Conservation (phyloP, 352 stramenopile species). For the Peronospora farinosa region DNA sequence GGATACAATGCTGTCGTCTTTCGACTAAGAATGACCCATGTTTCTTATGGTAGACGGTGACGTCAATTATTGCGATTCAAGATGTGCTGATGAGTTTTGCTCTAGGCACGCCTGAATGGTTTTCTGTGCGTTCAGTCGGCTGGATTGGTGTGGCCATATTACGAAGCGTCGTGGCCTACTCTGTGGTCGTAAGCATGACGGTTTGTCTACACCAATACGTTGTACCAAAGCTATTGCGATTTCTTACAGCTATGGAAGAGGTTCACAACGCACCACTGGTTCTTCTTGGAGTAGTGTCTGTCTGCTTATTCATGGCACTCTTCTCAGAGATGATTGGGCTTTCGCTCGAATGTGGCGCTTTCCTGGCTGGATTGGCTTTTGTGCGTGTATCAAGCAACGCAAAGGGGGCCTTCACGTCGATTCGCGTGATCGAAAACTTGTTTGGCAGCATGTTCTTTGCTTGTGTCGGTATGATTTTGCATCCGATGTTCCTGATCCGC, state of each 20-base stretch:
- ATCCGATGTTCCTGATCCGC: constrained; percentile 71
- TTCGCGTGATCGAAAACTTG: constrained; percentile 83
- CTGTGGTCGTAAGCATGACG: constrained; percentile 59
- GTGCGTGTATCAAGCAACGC: constrained; percentile 59
- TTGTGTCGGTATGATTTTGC: constrained; percentile 83
- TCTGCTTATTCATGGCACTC: constrained; percentile 80
- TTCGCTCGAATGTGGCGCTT: constrained; percentile 78
- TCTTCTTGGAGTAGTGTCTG: constrained; percentile 75
- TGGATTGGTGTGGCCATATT: constrained; percentile 69
- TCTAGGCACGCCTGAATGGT: constrained; percentile 79
- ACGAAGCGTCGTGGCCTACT: constrained; percentile 65
- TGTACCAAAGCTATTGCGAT: constrained; percentile 59
- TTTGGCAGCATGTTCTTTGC: constrained; percentile 88
- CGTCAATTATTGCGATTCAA: constrained; percentile 80
- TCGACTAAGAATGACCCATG: neutral
- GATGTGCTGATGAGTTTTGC: constrained; percentile 85
- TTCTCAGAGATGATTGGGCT: constrained; percentile 79
- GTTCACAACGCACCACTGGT: constrained; percentile 74
- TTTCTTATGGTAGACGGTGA: constrained; percentile 50
- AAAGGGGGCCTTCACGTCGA: constrained; percentile 72
- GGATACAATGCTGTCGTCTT: neutral
- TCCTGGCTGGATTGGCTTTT: constrained; percentile 76
- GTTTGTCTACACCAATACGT: constrained; percentile 67
- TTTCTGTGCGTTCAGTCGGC: constrained; percentile 59
- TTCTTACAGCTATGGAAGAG: constrained; percentile 75